Conservation (phyloP, 2,329 filamentous ascomycete species). For the Monilinia laxa region DNA sequence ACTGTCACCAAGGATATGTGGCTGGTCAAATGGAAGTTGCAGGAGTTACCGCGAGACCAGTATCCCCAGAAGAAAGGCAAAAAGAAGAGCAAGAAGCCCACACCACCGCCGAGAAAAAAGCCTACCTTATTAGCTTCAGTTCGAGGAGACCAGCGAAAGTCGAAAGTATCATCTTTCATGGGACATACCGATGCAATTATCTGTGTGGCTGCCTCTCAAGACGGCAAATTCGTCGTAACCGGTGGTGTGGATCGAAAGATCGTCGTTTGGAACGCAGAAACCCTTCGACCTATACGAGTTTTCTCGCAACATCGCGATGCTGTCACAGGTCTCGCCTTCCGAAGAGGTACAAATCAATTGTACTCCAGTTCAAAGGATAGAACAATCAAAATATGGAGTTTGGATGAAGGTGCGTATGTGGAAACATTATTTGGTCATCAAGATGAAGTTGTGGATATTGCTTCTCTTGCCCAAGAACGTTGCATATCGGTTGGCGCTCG, state of each 20-base stretch:
- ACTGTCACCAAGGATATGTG: conserved; percentile 83
- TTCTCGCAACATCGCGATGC: conserved; percentile 92
- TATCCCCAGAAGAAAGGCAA: conserved; percentile 52
- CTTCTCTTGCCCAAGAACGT: conserved; percentile 78
- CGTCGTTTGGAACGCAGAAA: conserved; percentile 83
- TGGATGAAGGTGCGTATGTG: conserved; percentile 89
- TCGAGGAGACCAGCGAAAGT: conserved; percentile 60
- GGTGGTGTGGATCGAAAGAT: conserved; percentile 82
- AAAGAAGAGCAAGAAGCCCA: conserved; percentile 57
- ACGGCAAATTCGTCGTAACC: conserved; percentile 88
- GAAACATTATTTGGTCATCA: conserved; percentile 97
- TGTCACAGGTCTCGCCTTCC: conserved; percentile 81
- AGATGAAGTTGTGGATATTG: conserved; percentile 82
- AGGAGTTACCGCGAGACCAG: conserved; percentile 61
- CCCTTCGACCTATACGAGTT: conserved; percentile 74
- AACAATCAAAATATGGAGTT: conserved; percentile 92
- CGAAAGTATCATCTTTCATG: conserved; percentile 64
- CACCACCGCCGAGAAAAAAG: conserved; percentile 58
- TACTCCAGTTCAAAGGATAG: conserved; percentile 90
- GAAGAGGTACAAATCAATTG: conserved; percentile 83
- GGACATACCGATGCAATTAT: conserved; percentile 81
- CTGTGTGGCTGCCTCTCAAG: conserved; percentile 80
- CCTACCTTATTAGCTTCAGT: conserved; percentile 63
- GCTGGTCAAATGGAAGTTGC: conserved; percentile 86
- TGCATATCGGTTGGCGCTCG: conserved; percentile 88